Evolutionary conservation across 2,329 filamentous ascomycete species (phyloP), one percentile per base, ranked within the genome.

Genomic region (Colletotrichum cereale): DNA sequence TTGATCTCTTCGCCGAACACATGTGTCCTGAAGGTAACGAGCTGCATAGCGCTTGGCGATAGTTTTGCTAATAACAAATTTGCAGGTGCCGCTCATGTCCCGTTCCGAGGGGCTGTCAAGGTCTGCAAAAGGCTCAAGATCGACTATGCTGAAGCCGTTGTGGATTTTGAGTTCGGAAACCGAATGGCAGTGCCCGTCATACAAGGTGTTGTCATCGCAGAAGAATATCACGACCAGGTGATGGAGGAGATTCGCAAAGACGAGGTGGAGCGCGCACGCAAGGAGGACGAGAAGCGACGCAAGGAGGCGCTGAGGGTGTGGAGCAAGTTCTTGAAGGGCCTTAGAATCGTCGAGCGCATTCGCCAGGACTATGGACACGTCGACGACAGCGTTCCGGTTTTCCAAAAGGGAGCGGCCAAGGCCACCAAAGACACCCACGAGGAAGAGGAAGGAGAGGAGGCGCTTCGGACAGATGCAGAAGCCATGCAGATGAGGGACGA

Each of bases 151-250:
- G 96, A 98, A 81, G 96, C 96, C 1, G 96, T 97, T 2, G 95
- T 95, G 0, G 96, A 94, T 1, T 99, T 99, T 79, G 96, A 99
- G 78, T 99, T 98, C 79, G 96, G 96, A 0, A 92, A 96, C 76
- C 92, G 96, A 72, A 95, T 96, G 87, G 96, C 96, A 6, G 94
- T 98, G 0, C 96, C 96, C 0, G 90, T 98, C 0, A 92, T 98
- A 36, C 92, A 93, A 65, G 96, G 96, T 0, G 94, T 98, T 0
- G 95, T 99, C 0, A 89, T 98, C 2, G 94, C 96, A 0, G 88
- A 90, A 73, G 95, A 97, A 80, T 88, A 97, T 75, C 89, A 93
- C 72, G 89, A 91, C 21, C 79, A 88, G 42, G 87, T 98, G 0
- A 90, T 93, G 79, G 92, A 94, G 77, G 92, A 95, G 73, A 93